Base-by-base conservation (phyloP, 106 monocot genomes). In the Acorus calamus region DNA sequence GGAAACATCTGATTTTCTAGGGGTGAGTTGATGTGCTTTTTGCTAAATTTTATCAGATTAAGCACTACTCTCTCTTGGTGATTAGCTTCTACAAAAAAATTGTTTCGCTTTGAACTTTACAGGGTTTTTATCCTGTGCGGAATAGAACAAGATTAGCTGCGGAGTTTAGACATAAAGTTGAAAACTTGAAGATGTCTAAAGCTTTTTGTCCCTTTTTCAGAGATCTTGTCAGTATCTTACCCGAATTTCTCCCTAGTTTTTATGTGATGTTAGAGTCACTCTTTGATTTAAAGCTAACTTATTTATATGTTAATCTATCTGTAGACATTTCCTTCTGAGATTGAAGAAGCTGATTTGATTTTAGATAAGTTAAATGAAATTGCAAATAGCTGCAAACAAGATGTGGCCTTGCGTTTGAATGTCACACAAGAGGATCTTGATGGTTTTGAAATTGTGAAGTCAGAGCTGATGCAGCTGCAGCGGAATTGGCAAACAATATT, bases 1-100 rank as follows among this genome's bases (percentile, higher is more conserved):
- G 28, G 96, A 96, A 67, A 85, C 91, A 50, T 80, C 96, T 11
- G 96, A 96, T 64, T 96, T 96, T 61, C 68, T 96, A 67, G 96
- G 96, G 87, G 93, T 93, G 50, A 7, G 80, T 50, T 49, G 55
- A 5, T 6, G 11, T 4, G 51, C n/a, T 55, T 46, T 44, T 14
- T 71, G 14, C 64, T 62, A 2, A 12, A 4, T 57, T 73, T 47
- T 28, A 28, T 28, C 28, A 28, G 28, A 28, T 28, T 28, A 28
- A 28, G 28, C 28, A 28, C 28, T 1, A 28, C 28, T 28, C 28
- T 28, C 1, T 28, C 28, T 28, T 28, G 28, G 28, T 28, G 28
- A 28, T 28, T 28, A 28, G 28, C 28, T 28, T 28, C 28, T 28
- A 28, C 28, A 0, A 28, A 28, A 28, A 28, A 28, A 28, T 28